A percentile compares a stretch with the other conserved stretches of the same genome.
Evolutionary conservation across 441 rosid species (phyloP).

Genomic region (Jatropha multifida): DNA sequence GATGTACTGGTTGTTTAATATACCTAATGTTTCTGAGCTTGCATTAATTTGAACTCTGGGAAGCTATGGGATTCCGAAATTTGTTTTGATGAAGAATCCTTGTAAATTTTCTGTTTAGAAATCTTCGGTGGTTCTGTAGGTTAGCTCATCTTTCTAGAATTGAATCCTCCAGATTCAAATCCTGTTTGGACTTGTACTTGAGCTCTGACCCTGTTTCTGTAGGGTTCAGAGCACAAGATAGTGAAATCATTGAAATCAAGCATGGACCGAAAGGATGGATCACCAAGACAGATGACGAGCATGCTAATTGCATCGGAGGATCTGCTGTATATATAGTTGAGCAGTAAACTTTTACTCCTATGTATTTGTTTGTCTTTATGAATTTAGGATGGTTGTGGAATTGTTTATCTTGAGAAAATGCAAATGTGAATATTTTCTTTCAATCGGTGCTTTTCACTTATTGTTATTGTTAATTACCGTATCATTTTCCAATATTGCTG

Average conservation of each 20-base stretch:
- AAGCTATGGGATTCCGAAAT: constrained; percentile 53
- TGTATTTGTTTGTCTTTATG: too few species aligned
- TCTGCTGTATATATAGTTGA: too few species aligned
- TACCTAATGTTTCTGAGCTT: constrained; percentile 11
- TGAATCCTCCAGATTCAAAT: background rate
- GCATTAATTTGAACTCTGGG: constrained; percentile 21
- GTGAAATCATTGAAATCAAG: background rate
- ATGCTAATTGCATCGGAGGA: too few species aligned
- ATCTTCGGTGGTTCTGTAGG: constrained; percentile 13
- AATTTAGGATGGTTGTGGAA: background rate
- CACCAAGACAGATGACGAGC: too few species aligned
- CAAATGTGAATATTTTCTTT: background rate
- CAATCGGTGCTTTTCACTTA: too few species aligned
- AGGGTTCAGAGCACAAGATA: background rate
- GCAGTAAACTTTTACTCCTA: too few species aligned
- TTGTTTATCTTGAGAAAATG: background rate
- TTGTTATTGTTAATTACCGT: too few species aligned
- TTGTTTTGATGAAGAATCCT: constrained; percentile 64
- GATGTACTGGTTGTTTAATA: constrained; percentile 21
- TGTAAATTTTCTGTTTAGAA: constrained; percentile 36
- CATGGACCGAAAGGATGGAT: too few species aligned
- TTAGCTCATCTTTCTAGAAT: constrained; percentile 3
- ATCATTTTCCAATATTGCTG: too few species aligned
- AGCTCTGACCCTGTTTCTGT: background rate
- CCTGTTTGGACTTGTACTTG: background rate